Percentiles rank a stretch among this genome's conserved stretches.
Evolutionary conservation across 345 rosid species (phyloP).

Genomic region (Punica granatum): DNA sequence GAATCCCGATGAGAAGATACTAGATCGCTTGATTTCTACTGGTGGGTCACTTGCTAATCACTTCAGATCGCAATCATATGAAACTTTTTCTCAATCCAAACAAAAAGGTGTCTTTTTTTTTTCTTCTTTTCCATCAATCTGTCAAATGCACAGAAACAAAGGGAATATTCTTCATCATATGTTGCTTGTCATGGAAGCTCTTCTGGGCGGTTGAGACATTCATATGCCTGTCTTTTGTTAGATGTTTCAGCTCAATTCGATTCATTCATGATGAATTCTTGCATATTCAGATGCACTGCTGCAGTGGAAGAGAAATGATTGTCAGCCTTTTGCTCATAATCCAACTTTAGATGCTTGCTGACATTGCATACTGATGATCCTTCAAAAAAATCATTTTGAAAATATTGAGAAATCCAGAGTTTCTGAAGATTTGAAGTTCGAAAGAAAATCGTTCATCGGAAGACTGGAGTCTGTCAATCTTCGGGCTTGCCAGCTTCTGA

Average conservation of each 20-base stretch:
- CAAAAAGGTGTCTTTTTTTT: neutral
- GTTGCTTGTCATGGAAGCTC: neutral
- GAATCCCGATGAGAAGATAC: conserved; percentile 55
- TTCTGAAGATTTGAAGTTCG: neutral
- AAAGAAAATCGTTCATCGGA: neutral
- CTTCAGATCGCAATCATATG: neutral
- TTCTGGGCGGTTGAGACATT: neutral
- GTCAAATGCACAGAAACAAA: neutral
- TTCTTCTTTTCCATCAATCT: neutral
- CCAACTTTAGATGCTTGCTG: neutral
- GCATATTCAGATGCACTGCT: neutral
- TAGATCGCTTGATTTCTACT: conserved; percentile 65
- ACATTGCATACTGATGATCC: neutral
- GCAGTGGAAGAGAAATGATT: neutral
- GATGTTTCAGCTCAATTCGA: neutral
- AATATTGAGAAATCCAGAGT: neutral
- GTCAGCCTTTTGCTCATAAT: neutral
- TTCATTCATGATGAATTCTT: neutral
- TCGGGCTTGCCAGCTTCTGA: no score
- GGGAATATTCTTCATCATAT: neutral
- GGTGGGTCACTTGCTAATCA: conserved; percentile 19
- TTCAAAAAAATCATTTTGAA: neutral
- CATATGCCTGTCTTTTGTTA: neutral
- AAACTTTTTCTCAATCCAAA: neutral
- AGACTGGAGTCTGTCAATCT: neutral